Base-by-base conservation (phyloP, 805 yeast genomes). In the Metschnikowia koreensis region DNA sequence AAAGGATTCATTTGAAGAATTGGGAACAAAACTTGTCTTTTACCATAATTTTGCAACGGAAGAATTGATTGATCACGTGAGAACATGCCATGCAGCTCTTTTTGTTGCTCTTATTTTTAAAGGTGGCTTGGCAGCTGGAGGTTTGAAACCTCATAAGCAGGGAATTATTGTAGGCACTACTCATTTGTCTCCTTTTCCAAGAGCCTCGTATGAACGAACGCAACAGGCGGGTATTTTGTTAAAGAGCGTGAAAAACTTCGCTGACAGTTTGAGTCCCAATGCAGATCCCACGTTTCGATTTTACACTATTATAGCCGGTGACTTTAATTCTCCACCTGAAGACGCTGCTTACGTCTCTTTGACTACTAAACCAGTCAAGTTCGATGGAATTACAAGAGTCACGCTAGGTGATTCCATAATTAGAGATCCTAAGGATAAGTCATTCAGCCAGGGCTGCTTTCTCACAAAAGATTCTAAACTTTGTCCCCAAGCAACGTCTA, bases 381-480 rank as follows among this genome's bases (percentile, higher is more conserved):
- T 10, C 29, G 66, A 67, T 8, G 42, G 42, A 9, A 15, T 10
- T 10, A 38, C 40, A 12, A 38, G 17, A 38, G 16, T 10, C 40
- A 38, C 15, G 40, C 40, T 38, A 8, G 17, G 40, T 15, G 16
- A 8, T 38, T 13, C 40, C 8, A 38, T 38, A 12, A 10, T 10
- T 38, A 9, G 40, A 15, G 16, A 38, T 8, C 40, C 40, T 15
- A 9, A n/a, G n/a, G n/a, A 12, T n/a, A 38, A 16, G 15, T n/a
- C 22, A 3, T 16, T 13, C 7, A 10, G 11, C 15, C 15, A 10
- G 22, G 41, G 6, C 3, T n/a, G 15, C 41, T 13, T 12, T 13
- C 11, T 3, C 16, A 12, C 15, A 7, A 38, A 15, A 16, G 6
- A 12, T 13, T 16, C 4, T 16, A 16, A 4, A 5, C 22, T n/a